phyloP scores from a whole-genome alignment of 1,284 basidiomycete species.

The Cerioporus squamosus region DNA sequence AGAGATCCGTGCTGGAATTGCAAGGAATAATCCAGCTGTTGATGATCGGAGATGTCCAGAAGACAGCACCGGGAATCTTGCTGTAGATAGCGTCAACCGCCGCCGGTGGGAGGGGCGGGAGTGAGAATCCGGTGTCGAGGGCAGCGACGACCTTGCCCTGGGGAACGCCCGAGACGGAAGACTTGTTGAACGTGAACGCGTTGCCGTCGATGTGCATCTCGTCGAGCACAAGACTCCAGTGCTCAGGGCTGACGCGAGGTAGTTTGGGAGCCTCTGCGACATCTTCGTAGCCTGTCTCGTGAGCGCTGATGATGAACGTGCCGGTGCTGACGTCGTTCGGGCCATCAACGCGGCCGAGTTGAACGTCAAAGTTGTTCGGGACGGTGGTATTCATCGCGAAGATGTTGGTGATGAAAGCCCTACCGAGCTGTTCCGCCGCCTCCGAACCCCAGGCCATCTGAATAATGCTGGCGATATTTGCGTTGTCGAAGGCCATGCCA shows the following conservation, averaged over 20 bases:
- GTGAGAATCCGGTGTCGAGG: slow-evolving; percentile 38
- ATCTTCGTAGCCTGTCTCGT: slow-evolving; percentile 28
- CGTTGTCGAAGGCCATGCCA: slow-evolving; percentile 63
- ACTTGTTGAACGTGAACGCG: slow-evolving; percentile 32
- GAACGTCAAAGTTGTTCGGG: slow-evolving; percentile 35
- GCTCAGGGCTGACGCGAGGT: slow-evolving; percentile 50
- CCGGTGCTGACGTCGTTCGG: slow-evolving; percentile 30
- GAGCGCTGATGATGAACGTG: slow-evolving; percentile 36
- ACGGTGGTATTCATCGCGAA: slow-evolving; percentile 30
- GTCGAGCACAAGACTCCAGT: slow-evolving; percentile 36
- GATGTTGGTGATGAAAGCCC: slow-evolving; percentile 29
- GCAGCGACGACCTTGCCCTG: slow-evolving; percentile 33
- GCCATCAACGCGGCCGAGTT: slow-evolving; percentile 32
- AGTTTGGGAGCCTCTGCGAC: slow-evolving; percentile 32
- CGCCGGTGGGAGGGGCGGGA: slow-evolving; percentile 30
- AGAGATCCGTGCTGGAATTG: slow-evolving; percentile 24
- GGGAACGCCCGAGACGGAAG: slow-evolving; percentile 29
- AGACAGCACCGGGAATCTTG: slow-evolving; percentile 30
- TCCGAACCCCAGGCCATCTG: slow-evolving; percentile 51
- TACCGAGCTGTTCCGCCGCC: slow-evolving; percentile 11
- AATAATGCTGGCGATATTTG: slow-evolving; percentile 57
- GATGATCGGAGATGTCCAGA: slow-evolving; percentile 28
- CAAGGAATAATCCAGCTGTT: slow-evolving; percentile 33
- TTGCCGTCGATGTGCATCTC: slow-evolving; percentile 34
- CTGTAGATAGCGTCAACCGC: slow-evolving; percentile 37